These are phyloP conservation scores for Asterella californica DNA, from an alignment of 225 moss, liverwort and hornwort genomes.

Conservation along the genomic window DNA sequence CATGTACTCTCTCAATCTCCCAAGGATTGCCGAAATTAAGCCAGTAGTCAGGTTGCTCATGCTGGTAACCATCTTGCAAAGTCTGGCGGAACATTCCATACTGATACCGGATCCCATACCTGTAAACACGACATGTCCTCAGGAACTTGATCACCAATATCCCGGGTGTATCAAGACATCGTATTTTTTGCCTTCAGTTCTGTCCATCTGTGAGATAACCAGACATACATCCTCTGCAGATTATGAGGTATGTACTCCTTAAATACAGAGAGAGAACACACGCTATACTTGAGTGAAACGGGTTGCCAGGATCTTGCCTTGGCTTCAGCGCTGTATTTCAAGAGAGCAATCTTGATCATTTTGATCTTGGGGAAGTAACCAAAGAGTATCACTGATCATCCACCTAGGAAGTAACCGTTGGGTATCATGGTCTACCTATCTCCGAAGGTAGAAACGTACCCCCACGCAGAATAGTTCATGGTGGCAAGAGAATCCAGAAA, in stretches of 20 bases:
- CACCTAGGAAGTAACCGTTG: not conserved
- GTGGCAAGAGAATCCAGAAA: slow-evolving; percentile 96
- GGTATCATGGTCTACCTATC: not conserved
- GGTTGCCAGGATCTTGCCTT: not conserved
- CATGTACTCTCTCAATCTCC: slow-evolving; percentile 93
- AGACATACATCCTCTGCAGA: too few species aligned
- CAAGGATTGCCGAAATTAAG: slow-evolving; percentile 97
- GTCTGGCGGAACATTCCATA: slow-evolving; percentile 94
- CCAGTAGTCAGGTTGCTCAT: slow-evolving; percentile 95
- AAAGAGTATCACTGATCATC: not conserved
- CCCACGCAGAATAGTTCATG: slow-evolving; percentile 93
- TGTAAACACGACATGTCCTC: slow-evolving; percentile 29
- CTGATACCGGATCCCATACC: slow-evolving; percentile 90
- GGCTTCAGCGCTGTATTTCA: not conserved
- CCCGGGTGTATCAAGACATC: not conserved
- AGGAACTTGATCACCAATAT: not conserved
- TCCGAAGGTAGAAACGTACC: slow-evolving; percentile 34
- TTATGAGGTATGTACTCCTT: not conserved
- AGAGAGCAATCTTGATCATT: not conserved
- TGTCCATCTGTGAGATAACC: not conserved
- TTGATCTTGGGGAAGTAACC: too few species aligned
- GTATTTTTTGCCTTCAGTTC: not conserved
- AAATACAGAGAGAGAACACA: not conserved
- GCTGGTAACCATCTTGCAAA: slow-evolving; percentile 82
- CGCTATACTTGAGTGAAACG: not conserved